Evolutionary conservation across 1,139 yeast species (phyloP).

Genomic region (Pichia sp.): DNA sequence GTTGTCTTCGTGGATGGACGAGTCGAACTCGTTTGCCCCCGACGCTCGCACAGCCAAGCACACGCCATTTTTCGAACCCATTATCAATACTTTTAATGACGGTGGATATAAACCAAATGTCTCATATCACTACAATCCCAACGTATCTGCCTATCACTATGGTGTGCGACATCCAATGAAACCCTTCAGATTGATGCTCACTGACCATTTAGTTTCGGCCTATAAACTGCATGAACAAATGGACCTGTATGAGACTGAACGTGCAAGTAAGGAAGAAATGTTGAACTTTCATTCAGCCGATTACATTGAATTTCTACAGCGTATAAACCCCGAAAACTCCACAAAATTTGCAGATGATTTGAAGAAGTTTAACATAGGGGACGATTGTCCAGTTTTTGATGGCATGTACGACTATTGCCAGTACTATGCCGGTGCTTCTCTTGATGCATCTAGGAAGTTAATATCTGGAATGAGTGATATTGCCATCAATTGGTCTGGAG

Average conservation of each 20-base stretch:
- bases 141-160: conserved; percentile 75
- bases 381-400: conserved; percentile 95
- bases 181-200: conserved; percentile 90
- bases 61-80: conserved; percentile 52
- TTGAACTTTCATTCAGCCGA: conserved; percentile 80
- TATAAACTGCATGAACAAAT: conserved; percentile 82
- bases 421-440: conserved; percentile 91
- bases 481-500: conserved; percentile 97
- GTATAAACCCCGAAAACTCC: conserved; percentile 79
- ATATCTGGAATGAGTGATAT: conserved; percentile 92
- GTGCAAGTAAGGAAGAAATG: conserved; percentile 77
- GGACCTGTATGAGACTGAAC: conserved; percentile 81
- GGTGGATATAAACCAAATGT: conserved; percentile 47
- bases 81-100: conserved; percentile 25
- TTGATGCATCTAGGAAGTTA: conserved; percentile 94
- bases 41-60: conserved; percentile 54
- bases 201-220: conserved; percentile 83
- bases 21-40: conserved; percentile 34
- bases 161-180: conserved; percentile 97
- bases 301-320: conserved; percentile 71
- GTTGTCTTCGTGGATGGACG: conserved; percentile 27
- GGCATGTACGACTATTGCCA: conserved; percentile 95
- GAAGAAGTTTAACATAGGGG: conserved; percentile 92
- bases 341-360: conserved; percentile 88
- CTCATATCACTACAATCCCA: conserved; percentile 84